Evolutionary conservation across 2,329 filamentous ascomycete genomes (phyloP), one percentile per base, ranked within the genome.

Genomic region (Xylariaceae sp.): DNA sequence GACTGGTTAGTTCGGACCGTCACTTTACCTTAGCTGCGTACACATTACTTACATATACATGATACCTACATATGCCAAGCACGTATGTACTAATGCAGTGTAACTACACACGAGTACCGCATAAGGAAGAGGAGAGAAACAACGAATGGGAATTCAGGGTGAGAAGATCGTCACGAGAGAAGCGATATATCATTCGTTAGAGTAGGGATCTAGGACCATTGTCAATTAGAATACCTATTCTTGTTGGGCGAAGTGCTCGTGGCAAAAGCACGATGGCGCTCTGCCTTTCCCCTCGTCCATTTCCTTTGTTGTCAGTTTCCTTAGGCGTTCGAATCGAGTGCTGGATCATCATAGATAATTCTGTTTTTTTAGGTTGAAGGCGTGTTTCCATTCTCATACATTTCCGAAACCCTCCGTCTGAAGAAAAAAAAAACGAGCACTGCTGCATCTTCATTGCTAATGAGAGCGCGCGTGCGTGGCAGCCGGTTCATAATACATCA

Each of bases 301-400:
- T 51, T 17, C 48, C 18, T 34, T 51, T 49, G 17, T 49, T 23
- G 47, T 49, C 15, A 18, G 23, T 35, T 51, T 51, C 49, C 34
- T 51, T 51, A n/a, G 49, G 35, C 23, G 15, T 17, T 51, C 9
- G 44, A 61, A 47, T 44, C 23, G 55, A 35, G 51, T 30, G 18
- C n/a, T 47, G 17, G 44, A 15, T 53, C 13, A 13, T 54, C 37
- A 41, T 15, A 34, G 9, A 39, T 30, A 30, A 30, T 30, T 4
- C 23, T 30, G 53, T 54, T 44, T 41, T 11, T 59, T 6, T 54
- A 52, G 39, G 51, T 44, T 54, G n/a, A 56, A 58, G 47, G 58
- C 57, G 58, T 61, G 57, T 67, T 59, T 67, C 63, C 65, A 69
- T 68, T 68, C 67, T 68, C 65, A 62, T 63, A 60, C 37, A 48